phyloP scores from a whole-genome alignment of 2,329 filamentous ascomycete genomes.

The Zarea fungicola region DNA sequence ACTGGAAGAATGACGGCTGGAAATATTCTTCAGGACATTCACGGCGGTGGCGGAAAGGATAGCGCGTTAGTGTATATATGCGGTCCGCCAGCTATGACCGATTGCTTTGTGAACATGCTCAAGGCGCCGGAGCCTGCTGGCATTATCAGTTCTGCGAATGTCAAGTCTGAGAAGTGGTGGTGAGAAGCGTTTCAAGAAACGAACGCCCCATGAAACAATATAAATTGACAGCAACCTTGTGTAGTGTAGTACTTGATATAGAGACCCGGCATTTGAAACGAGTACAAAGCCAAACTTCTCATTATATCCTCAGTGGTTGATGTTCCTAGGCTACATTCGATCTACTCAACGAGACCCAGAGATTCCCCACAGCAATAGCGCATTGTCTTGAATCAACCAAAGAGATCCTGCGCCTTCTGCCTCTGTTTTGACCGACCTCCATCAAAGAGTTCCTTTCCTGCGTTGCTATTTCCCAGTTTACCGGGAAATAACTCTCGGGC shows the following conservation, averaged over 20 bases:
- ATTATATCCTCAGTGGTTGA: not conserved
- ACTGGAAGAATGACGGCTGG: slow-evolving; percentile 36
- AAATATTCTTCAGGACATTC: slow-evolving; percentile 38
- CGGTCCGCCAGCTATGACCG: slow-evolving; percentile 64
- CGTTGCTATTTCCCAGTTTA: slow-evolving; percentile 44
- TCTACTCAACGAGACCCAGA: not conserved
- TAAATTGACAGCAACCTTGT: too few relatives aligned
- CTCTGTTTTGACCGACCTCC: slow-evolving; percentile 51
- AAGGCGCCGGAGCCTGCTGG: slow-evolving; percentile 24
- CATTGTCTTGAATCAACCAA: slow-evolving; percentile 27
- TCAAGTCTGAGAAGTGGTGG: slow-evolving; percentile 63
- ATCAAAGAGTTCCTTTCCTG: slow-evolving; percentile 62
- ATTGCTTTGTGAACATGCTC: slow-evolving; percentile 52
- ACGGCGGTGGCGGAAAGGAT: slow-evolving; percentile 22
- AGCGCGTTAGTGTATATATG: slow-evolving; percentile 60
- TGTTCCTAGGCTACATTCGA: not conserved
- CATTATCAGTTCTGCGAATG: slow-evolving; percentile 39
- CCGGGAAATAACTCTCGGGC: slow-evolving; percentile 65
- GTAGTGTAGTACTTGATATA: too few relatives aligned
- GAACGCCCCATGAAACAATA: too few relatives aligned
- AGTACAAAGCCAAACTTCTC: not conserved
- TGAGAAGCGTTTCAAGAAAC: slow-evolving; percentile 23
- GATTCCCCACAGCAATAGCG: not conserved
- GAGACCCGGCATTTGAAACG: too few relatives aligned
- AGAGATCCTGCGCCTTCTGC: slow-evolving; percentile 68